phyloP scores from a whole-genome alignment of 2,329 filamentous ascomycete genomes.

The Diaporthe amygdali region DNA sequence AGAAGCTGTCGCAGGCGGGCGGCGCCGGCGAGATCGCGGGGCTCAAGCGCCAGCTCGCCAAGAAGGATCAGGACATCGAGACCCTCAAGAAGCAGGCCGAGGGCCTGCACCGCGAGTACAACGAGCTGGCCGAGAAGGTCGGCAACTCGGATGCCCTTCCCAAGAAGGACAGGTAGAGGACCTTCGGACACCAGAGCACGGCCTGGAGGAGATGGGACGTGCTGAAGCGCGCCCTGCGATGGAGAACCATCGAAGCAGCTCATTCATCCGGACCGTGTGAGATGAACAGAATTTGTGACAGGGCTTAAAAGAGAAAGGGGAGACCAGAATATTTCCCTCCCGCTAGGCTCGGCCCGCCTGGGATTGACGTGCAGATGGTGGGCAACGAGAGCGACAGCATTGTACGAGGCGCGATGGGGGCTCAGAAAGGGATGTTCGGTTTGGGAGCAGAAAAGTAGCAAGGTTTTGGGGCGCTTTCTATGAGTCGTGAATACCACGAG shows the following conservation, averaged over 20 bases:
- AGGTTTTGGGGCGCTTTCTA: background rate
- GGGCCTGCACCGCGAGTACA: slow-evolving; percentile 84
- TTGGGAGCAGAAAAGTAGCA: background rate
- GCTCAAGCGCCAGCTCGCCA: slow-evolving; percentile 73
- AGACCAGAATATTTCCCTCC: background rate
- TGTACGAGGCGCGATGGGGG: background rate
- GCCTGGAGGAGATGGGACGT: background rate
- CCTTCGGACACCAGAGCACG: background rate
- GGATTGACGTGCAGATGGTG: background rate
- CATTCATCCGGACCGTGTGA: background rate
- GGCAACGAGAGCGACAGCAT: background rate
- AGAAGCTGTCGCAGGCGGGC: slow-evolving; percentile 74
- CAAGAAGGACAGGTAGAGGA: slow-evolving; percentile 62
- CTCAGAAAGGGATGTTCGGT: background rate
- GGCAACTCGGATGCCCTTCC: slow-evolving; percentile 57
- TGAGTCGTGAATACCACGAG: background rate
- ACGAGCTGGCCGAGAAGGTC: slow-evolving; percentile 83
- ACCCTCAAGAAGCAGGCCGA: slow-evolving; percentile 92
- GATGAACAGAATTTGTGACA: background rate
- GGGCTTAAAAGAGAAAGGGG: background rate
- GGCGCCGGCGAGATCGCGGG: slow-evolving; percentile 76
- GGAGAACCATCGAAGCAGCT: background rate
- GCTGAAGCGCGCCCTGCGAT: background rate
- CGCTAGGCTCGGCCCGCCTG: background rate
- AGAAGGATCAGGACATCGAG: slow-evolving; percentile 83